Evolutionary conservation across 768 basidiomycete genomes (phyloP), one percentile per base, ranked within the genome.

Genomic region (Leccinum olivaceopallidum): DNA sequence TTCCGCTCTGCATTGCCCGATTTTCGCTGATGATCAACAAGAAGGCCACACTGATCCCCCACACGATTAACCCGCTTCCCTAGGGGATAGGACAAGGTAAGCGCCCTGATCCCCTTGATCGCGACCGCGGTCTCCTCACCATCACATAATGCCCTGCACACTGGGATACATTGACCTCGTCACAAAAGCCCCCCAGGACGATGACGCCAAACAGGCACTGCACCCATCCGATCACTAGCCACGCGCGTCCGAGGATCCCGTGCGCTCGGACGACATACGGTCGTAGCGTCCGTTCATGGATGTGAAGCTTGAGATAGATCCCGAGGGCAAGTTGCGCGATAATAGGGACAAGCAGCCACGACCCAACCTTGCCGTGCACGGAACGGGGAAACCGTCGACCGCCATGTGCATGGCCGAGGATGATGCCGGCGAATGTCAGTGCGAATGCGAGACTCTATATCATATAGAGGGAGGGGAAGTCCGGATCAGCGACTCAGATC

Each of bases 191-290:
- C 55, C 84, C 76, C 67, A 88, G 81, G 0, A 88, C 81, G 50
- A 90, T 82, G 39, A 85, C 88, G n/a, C 94, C 95, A 71, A 96
- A 92, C 8, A 97, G 73, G 80, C 93, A 90, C 72, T 97, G 95
- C 1, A 79, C 79, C 95, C 95, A 96, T 8, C 88, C 95, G 9
- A 96, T 67, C 57, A 96, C 76, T 0, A 94, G 94, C 71, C 90
- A 97, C 9, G 78, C 62, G 71, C 90, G 94, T 18, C 95, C 95
- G 16, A 97, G 75, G 18, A 91, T 65, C 0, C 91, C 88, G 65
- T 96, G 95, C 1, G 78, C 76, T 5, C 77, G 73, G 6, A 93
- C 89, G 0, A 86, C 86, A 68, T 81, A 89, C 1, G 89, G 89
- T 44, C 95, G 81, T 9, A 88, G 63, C 2, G 86, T 84, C 60